Evolutionary conservation across 2,329 filamentous ascomycete genomes (phyloP).

Genomic region (Colletotrichum tamarilloi): DNA sequence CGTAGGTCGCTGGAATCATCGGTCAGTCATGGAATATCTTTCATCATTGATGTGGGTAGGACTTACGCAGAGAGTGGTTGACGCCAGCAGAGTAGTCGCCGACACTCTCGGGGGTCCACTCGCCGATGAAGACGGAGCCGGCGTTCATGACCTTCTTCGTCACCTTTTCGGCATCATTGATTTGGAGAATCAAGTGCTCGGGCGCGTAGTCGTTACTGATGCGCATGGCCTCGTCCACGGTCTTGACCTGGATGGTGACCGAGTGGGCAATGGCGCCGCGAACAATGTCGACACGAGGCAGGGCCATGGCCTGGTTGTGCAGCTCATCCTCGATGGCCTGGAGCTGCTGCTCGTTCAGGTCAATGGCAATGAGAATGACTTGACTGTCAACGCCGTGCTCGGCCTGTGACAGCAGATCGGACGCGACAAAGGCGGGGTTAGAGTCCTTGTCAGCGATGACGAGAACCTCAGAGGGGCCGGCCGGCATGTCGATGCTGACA

Average conservation of each 20-base stretch:
- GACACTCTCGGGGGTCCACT: slow-evolving; percentile 97
- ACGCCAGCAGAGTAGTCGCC: slow-evolving; percentile 98
- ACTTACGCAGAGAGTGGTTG: slow-evolving; percentile 96
- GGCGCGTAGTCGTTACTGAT: slow-evolving; percentile 96
- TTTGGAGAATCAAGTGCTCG: slow-evolving; percentile 94
- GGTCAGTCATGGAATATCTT: slow-evolving; percentile 12
- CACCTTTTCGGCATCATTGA: slow-evolving; percentile 78
- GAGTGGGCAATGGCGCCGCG: slow-evolving; percentile 91
- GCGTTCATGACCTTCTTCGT: slow-evolving; percentile 90
- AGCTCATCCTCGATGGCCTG: slow-evolving; percentile 91
- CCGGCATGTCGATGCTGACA: slow-evolving; percentile 98
- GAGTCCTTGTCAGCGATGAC: slow-evolving; percentile 90
- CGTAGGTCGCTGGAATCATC: slow-evolving; percentile 83
- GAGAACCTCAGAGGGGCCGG: slow-evolving; percentile 95
- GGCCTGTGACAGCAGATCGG: slow-evolving; percentile 92
- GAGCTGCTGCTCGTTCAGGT: slow-evolving; percentile 78
- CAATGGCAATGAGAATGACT: slow-evolving; percentile 89
- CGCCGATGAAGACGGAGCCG: slow-evolving; percentile 93
- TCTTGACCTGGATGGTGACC: slow-evolving; percentile 81
- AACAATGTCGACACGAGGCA: slow-evolving; percentile 94
- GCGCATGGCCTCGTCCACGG: slow-evolving; percentile 78
- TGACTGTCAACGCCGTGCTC: slow-evolving; percentile 98
- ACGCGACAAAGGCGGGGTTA: slow-evolving; percentile 94
- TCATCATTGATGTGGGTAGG: not conserved
- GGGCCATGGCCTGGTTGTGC: slow-evolving; percentile 84